Evolutionary conservation across 805 yeast genomes (phyloP), one percentile per base, ranked within the genome.

Genomic region (Teunomyces barrocoloradensis): DNA sequence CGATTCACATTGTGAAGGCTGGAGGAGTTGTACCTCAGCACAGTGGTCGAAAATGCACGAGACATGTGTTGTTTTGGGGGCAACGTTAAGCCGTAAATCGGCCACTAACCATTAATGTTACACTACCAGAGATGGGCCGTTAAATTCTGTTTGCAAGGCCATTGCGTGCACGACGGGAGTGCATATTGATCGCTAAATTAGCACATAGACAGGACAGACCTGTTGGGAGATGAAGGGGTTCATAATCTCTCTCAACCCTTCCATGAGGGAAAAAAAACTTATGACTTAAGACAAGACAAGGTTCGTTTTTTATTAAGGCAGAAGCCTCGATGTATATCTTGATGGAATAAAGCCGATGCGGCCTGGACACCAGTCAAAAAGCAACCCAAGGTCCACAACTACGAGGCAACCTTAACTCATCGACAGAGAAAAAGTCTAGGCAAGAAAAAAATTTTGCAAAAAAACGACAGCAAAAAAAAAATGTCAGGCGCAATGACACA

Each of bases 1-100:
- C 43, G 46, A 20, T 30, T 37, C 15, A 42, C 11, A 40, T 47
- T 47, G 42, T 47, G 44, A 39, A 47, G 42, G 42, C 50, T 41
- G 4, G 45, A 33, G 11, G 44, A 29, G 42, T 44, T 47, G 17
- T n/a, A 25, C 12, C 33, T 17, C 28, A 27, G 13, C 13, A 28
- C 12, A 28, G 39, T 13, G 6, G 30, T 20, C 4, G 39, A 21
- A 33, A 42, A 25, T 7, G 27, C 21, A n/a, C 45, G 45, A 12
- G 28, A 21, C 40, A 37, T 20, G 29, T 21, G 36, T 17, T 11
- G 15, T 17, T 42, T 6, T 12, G 20, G 15, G 21, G 32, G 32
- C 21, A 10, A 35, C 27, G 23, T 29, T 23, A 20, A 37, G 28
- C 28, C 28, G 40, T 21, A 37, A 20, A n/a, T 27, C 17, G 13